A percentile compares a stretch with the other conserved stretches of the same genome.
Evolutionary conservation across 2,329 filamentous ascomycete species (phyloP).

Genomic region (Coleophoma eucalyptorum): DNA sequence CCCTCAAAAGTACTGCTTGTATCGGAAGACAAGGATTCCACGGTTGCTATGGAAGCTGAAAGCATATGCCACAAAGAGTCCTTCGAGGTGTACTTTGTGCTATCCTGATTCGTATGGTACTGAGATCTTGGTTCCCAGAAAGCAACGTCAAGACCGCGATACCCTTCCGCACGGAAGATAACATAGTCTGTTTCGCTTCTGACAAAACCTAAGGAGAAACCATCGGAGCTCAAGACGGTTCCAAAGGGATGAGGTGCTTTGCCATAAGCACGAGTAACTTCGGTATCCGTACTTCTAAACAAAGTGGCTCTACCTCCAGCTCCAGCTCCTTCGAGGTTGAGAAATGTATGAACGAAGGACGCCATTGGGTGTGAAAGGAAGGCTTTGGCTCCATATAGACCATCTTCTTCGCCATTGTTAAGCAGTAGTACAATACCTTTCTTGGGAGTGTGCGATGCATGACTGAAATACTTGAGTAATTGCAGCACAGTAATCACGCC

Average conservation of each 20-base stretch:
- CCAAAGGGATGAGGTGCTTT: constrained; percentile 75
- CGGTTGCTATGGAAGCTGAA: constrained; percentile 73
- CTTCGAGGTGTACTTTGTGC: constrained; percentile 71
- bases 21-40: constrained; percentile 66
- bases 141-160: constrained; percentile 86
- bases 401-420: constrained; percentile 97
- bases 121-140: constrained; percentile 83
- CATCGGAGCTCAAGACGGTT: constrained; percentile 76
- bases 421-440: constrained; percentile 80
- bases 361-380: constrained; percentile 82
- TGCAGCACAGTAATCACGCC: constrained; percentile 85
- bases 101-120: constrained; percentile 91
- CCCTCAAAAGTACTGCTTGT: constrained; percentile 64
- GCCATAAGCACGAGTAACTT: constrained; percentile 78
- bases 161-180: constrained; percentile 74
- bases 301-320: constrained; percentile 84
- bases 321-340: constrained; percentile 93
- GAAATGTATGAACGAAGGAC: constrained; percentile 77
- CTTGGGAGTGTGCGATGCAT: constrained; percentile 65
- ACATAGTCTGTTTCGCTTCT: constrained; percentile 87
- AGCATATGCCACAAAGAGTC: constrained; percentile 90
- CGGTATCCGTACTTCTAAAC: constrained; percentile 83
- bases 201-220: constrained; percentile 75
- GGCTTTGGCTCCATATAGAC: constrained; percentile 78
- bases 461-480: constrained; percentile 81